Conservation (phyloP, 208 protist species). For the Porcisia hertigi region DNA sequence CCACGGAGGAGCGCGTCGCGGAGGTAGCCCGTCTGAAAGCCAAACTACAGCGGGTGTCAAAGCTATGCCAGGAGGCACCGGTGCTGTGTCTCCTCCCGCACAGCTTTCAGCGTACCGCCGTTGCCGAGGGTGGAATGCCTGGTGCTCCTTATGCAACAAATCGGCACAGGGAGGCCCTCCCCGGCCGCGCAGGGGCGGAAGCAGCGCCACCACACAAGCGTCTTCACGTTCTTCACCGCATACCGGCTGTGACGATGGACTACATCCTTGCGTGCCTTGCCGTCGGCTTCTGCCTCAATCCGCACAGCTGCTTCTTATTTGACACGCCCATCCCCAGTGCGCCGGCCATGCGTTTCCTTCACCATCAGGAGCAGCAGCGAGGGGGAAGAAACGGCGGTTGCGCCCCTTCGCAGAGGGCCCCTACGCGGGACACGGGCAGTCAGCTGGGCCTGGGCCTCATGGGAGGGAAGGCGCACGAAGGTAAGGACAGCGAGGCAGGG, state of each 20-base stretch:
- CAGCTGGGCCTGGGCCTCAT: background rate
- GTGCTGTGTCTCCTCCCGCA: slow-evolving; percentile 34
- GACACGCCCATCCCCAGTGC: slow-evolving; percentile 41
- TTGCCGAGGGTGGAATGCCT: background rate
- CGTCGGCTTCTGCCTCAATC: slow-evolving; percentile 39
- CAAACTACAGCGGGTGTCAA: slow-evolving; percentile 12
- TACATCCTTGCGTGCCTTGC: slow-evolving; percentile 63
- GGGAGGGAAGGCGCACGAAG: background rate
- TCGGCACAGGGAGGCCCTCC: background rate
- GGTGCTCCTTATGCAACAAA: background rate
- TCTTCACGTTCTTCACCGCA: slow-evolving; percentile 13
- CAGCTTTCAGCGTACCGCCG: slow-evolving; percentile 30
- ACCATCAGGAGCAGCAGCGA: slow-evolving; percentile 13
- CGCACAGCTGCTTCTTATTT: slow-evolving; percentile 68
- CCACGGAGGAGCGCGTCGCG: background rate
- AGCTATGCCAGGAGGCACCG: slow-evolving; percentile 28
- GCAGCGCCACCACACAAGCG: background rate
- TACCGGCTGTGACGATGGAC: slow-evolving; percentile 39
- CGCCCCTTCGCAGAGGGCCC: background rate
- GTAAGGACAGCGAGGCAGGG: background rate
- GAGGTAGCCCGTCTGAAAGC: slow-evolving; percentile 3
- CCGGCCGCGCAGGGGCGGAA: background rate
- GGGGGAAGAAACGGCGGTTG: background rate
- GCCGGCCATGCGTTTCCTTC: slow-evolving; percentile 36
- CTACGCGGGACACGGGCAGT: background rate